Base-by-base conservation (phyloP, 148 eudicot species). In the Cornus controversa region DNA sequence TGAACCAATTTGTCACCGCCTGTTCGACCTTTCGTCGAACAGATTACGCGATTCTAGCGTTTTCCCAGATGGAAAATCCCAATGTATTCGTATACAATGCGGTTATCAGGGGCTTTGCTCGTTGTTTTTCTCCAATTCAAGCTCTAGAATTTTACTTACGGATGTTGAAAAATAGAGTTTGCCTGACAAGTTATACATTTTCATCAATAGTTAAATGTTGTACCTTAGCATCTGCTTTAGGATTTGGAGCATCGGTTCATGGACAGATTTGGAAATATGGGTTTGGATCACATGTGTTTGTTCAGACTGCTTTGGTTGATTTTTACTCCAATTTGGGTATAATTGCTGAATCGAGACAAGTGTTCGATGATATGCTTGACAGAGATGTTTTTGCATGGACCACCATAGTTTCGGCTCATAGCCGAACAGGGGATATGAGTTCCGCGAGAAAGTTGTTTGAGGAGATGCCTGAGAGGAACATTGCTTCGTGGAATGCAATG, bases 301-400 rank as follows among this genome's bases (percentile, higher is more conserved):
- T 93, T 81, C 79, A 83, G 70, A 93, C 98, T 75, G 80, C 89
- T 68, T 80, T 91, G 72, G 75, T 91, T 80, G 96, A 91, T 79
- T 90, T 87, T 60, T 93, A 91, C 75, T 89, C 89, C 58, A 80
- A 73, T 70, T 66, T 86, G 28, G 84, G 86, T 22, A 78, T 57
- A 75, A 22, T 85, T 71, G 77, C 11, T 73, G 87, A 86, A 24
- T 76, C 96, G 3, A 31, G 34, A 31, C 34, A 31, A 74, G 88
- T 94, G 82, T 91, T 93, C 24, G 94, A 93, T 82, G 91, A 89
- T 85, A 93, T 93, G 91, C 77, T 84, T 31, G 34, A 81, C 23
- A 87, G 90, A 76, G 98, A 94, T 87, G 58, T 75, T 75, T 94
- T 87, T 78, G 91, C 91, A 0, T 90, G 91, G 94, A 80, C 89